Percentiles rank a stretch among this genome's conserved stretches.
phyloP scores from a whole-genome alignment of 306 rosid genomes.

The Herpetospermum pedunculosum region DNA sequence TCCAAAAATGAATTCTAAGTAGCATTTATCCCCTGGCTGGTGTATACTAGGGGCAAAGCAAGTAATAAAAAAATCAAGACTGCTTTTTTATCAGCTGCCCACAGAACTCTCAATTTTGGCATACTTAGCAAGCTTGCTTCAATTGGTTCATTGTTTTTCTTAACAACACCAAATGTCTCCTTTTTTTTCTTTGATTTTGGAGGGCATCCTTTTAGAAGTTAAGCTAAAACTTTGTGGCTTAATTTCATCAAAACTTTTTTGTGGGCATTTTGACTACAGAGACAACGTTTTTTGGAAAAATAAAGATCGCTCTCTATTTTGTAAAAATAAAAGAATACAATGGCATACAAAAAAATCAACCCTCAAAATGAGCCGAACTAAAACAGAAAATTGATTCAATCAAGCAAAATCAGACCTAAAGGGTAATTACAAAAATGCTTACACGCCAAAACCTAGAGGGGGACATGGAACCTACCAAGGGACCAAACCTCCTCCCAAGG shows the following conservation, averaged over 20 bases:
- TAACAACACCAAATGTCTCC: background rate
- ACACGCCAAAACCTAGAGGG: too few species aligned
- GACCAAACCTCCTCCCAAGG: too few species aligned
- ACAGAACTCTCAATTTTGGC: background rate
- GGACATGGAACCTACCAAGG: too few species aligned
- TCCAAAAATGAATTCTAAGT: background rate
- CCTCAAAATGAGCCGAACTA: too few species aligned
- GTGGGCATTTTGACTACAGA: background rate
- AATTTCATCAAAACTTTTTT: background rate
- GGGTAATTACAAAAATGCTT: too few species aligned
- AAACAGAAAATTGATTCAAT: too few species aligned
- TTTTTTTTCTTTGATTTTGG: background rate
- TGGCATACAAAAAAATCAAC: too few species aligned
- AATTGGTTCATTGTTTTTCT: background rate
- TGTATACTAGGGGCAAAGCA: background rate
- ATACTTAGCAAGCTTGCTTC: background rate
- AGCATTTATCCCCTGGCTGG: background rate
- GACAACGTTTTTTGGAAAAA: background rate
- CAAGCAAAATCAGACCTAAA: too few species aligned
- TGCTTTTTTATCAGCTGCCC: background rate
- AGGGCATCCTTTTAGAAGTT: background rate
- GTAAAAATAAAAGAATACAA: too few species aligned
- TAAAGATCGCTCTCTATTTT: background rate
- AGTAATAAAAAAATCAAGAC: background rate
- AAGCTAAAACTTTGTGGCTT: background rate